Evolutionary conservation across 2,329 filamentous ascomycete species (phyloP), one percentile per base, ranked within the genome.

Genomic region (Trichoderma sp.): DNA sequence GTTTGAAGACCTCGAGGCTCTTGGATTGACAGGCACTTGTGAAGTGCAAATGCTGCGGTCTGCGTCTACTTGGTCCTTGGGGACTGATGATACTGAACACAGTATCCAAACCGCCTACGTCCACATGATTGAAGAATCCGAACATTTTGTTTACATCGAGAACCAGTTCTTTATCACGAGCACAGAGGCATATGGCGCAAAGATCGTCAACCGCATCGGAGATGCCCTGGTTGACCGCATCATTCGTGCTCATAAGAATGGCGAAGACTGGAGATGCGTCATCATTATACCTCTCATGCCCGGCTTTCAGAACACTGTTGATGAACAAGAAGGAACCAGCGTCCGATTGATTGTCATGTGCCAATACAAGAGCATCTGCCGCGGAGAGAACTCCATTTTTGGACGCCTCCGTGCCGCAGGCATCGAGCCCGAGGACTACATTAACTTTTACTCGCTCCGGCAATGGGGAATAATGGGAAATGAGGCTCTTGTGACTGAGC

Each of bases 141-240:
- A 99, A 62, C 96, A 98, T 80, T 97, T 98, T 77, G 93, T 98
- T 66, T 98, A 99, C 81, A 97, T 98, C 75, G 96, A 99, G 80
- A 99, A 99, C 79, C 96, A 99, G 79, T 99, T 98, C 82, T 99
- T 97, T 84, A 93, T 99, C 80, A 97, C 93, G 43, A 97, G 93
- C 75, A 96, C 93, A 65, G 92, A 96, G 77, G 94, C 95, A 6
- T 90, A 97, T 76, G 93, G 92, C 67, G 93, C 92, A 13, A 93
- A 91, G 79, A 96, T 99, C 74, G 88, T 94, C 80, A 99, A 99
- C 81, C 90, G 91, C 75, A 98, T 99, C 75, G 95, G 95, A 65
- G 95, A 98, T 82, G 95, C 96, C 3, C 85, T 99, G 36, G 95
- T 98, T 9, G 93, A 97, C 77, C 93, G 96, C 63, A 96, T 97